Conservation (phyloP, 2,329 filamentous ascomycete species). For the Curvularia sp. region DNA sequence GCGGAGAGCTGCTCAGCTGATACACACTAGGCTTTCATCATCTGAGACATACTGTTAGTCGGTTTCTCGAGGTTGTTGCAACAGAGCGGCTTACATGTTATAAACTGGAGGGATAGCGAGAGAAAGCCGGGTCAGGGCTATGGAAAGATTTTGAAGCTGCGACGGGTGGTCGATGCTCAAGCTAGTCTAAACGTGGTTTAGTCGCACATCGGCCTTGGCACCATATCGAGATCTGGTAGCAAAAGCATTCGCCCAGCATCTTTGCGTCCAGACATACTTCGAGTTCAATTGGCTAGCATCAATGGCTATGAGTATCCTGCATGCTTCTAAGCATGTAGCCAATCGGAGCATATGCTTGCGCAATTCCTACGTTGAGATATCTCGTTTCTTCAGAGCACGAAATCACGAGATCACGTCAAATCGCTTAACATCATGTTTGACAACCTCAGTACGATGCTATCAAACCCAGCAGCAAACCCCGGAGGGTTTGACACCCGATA, state of each 20-base stretch:
- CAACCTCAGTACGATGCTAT: conserved; percentile 25
- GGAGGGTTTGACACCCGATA: conserved; percentile 20
- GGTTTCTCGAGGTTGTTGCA: neutral
- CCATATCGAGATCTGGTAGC: conserved; percentile 7
- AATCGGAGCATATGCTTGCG: conserved; percentile 28
- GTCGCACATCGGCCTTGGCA: conserved; percentile 21
- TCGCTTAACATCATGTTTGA: conserved; percentile 15
- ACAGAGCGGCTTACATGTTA: conserved; percentile 74
- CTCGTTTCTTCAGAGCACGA: conserved; percentile 38
- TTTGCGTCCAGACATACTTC: neutral
- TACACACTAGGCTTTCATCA: conserved; percentile 99
- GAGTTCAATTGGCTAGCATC: neutral
- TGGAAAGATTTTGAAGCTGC: conserved; percentile 46
- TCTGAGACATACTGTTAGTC: conserved; percentile 62
- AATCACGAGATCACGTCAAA: conserved; percentile 38
- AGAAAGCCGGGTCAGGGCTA: conserved; percentile 33
- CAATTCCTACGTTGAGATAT: conserved; percentile 46
- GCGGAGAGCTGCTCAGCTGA: conserved; percentile 79
- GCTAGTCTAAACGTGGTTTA: conserved; percentile 34
- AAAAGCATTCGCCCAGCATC: neutral
- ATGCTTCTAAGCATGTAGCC: conserved; percentile 25
- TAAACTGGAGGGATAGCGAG: conserved; percentile 99
- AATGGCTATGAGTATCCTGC: conserved; percentile 32
- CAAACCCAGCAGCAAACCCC: conserved; percentile 9
- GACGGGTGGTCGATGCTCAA: conserved; percentile 26